Percentiles rank a stretch among this genome's conserved stretches.
phyloP scores from a whole-genome alignment of 2,329 filamentous ascomycete genomes.

The Thermoascus crustaceus region DNA sequence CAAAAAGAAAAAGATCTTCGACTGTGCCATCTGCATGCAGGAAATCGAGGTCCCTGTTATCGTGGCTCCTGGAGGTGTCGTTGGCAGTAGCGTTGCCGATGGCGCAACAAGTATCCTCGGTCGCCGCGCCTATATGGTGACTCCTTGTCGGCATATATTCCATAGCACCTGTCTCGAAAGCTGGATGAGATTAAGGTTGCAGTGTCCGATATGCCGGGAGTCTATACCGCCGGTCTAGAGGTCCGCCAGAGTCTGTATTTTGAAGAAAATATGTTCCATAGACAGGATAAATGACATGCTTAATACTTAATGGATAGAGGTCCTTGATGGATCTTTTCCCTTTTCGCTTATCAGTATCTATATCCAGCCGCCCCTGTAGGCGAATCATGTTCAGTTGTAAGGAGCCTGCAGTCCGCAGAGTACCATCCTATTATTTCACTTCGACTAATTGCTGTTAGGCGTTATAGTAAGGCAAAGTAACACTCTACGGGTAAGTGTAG shows the following conservation, averaged over 20 bases:
- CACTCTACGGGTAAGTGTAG: no score
- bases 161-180: constrained; percentile 86
- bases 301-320: neutral
- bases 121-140: constrained; percentile 87
- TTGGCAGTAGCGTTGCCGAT: constrained; percentile 33
- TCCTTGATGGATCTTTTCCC: no score
- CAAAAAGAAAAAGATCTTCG: constrained; percentile 58
- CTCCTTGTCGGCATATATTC: constrained; percentile 92
- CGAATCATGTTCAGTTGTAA: no score
- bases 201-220: constrained; percentile 93
- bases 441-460: no score
- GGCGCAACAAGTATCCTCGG: constrained; percentile 60
- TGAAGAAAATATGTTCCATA: neutral
- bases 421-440: no score
- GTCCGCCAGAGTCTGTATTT: constrained; percentile 2
- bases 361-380: no score
- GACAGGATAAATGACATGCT: neutral
- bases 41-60: constrained; percentile 82
- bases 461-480: no score
- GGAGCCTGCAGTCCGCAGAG: no score
- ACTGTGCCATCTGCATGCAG: constrained; percentile 94
- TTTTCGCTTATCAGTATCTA: no score
- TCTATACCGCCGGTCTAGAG: constrained; percentile 69
- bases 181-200: constrained; percentile 88
- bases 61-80: constrained; percentile 42